Evolutionary conservation across 257 asterid genomes (phyloP), one percentile per base, ranked within the genome.

Genomic region (Solanum acaule): DNA sequence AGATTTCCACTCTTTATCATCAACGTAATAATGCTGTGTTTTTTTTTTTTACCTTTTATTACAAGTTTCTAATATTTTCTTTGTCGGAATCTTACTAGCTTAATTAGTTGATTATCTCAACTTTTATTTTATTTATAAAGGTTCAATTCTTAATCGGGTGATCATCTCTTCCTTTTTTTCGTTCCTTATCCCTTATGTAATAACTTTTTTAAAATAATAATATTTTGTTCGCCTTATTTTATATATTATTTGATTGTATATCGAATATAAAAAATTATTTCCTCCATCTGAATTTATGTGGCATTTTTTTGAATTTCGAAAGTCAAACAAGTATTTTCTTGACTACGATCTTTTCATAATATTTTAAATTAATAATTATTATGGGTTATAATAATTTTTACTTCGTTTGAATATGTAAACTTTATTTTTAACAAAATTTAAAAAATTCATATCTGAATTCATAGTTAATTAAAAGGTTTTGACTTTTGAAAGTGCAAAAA

Each of bases 21-120:
- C 42, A 46, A 49, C 20, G 0, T 81, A 81, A 81, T 29, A 46
- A 49, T 81, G 68, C 1, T 46, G 42, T 27, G 5, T 81, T 10
- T 46, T 13, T 5, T 12, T 1, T 4, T 12, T 1, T 4, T 13
- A 6, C 10, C 65, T 44, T 44, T 10, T 27, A 25, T 46, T 46
- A 44, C 10, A n/a, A 77, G 35, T 8, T n/a, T 22, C 6, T 9
- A 49, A 5, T 15, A 49, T 18, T 18, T 18, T 9, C 3, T 9
- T 22, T 0, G 1, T 23, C 0, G 3, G 0, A 1, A 22, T 61
- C 0, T 22, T 23, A 61, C 0, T 23, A 61, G 6, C 6, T 23
- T 61, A 3, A 2, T 9, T 9, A 9, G 3, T 61, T 9, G 0
- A 23, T 22, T 61, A 23, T 23, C 2, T 9, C 0, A 59, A 3